Conservation (phyloP, 306 rosid genomes). For the Vigna nakashimae region DNA sequence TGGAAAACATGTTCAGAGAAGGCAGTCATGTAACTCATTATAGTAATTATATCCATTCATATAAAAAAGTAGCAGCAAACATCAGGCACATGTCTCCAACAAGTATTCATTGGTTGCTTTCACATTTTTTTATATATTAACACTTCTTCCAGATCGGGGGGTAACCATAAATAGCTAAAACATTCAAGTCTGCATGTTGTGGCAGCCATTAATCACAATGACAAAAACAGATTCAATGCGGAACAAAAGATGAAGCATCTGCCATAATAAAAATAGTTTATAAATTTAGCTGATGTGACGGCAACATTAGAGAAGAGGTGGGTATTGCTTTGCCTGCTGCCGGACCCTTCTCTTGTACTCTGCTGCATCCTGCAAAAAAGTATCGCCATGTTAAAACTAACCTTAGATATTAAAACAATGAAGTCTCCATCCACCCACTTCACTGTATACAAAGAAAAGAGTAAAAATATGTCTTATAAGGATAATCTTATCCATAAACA, state of each 20-base stretch:
- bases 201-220: slow-evolving; percentile 47
- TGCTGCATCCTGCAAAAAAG: slow-evolving; percentile 64
- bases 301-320: slow-evolving; percentile 69
- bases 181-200: slow-evolving; percentile 43
- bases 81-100: slow-evolving; percentile 43
- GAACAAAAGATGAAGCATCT: slow-evolving; percentile 51
- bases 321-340: slow-evolving; percentile 92
- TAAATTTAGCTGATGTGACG: slow-evolving; percentile 42
- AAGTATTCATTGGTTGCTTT: slow-evolving; percentile 46
- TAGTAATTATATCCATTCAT: slow-evolving; percentile 34
- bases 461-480: neutral
- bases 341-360: slow-evolving; percentile 94
- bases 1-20: neutral
- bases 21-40: slow-evolving; percentile 16
- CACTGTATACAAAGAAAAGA: neutral
- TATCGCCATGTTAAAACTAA: slow-evolving; percentile 27
- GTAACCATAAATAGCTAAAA: slow-evolving; percentile 42
- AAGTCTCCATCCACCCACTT: neutral
- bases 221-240: slow-evolving; percentile 33
- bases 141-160: slow-evolving; percentile 46
- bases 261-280: slow-evolving; percentile 48
- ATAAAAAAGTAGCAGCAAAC: slow-evolving; percentile 36
- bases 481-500: neutral
- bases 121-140: slow-evolving; percentile 47
- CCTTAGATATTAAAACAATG: neutral